Evolutionary conservation across 352 stramenopile species (phyloP), one percentile per base, ranked within the genome.

Genomic region (Globisporangium paddicum): DNA sequence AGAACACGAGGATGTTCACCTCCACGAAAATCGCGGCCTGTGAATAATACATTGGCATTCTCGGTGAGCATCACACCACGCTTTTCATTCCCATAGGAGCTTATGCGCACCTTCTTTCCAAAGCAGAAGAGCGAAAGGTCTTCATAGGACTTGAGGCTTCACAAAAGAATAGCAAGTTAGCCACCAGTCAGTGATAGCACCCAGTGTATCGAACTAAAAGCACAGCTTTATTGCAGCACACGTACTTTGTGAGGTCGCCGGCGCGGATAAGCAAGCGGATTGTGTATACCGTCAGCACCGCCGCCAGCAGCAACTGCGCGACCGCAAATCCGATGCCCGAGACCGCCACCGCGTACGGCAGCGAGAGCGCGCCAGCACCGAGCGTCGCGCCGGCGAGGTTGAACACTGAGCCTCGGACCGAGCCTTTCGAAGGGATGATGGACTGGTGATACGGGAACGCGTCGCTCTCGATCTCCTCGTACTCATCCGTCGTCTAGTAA

Each of bases 1-100:
- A 92, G 55, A 94, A 94, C 46, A 90, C 73, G 37, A 94, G 63
- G 64, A 94, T 94, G 60, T 91, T 91, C 44, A 94, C 54, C 59
- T 92, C 84, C 49, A 92, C 82, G 44, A 94, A 92, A 62, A 90
- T 81, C n/a, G 79, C 82, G 48, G 81, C 77, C 76, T 86, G 58
- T 3, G 26, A 30, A 59, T 1, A 1, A 34, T 23, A 54, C 9
- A 55, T 51, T 19, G 55, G 14, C 5, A 21, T 14, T 37, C 57
- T 30, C 9, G 46, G 23, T 40, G 26, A 34, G 18, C 30, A 35
- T 35, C 8, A 4, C 30, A 35, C 4, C 30, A 35, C 4, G 30
- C 30, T 35, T 35, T 35, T 35, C 30, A 35, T 35, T 35, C 30
- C 4, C 4, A 8, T 35, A 35, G 4, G 30, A 44, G n/a, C n/a